Evolutionary conservation across 148 eudicot species (phyloP).

Genomic region (Persicaria tinctoria): DNA sequence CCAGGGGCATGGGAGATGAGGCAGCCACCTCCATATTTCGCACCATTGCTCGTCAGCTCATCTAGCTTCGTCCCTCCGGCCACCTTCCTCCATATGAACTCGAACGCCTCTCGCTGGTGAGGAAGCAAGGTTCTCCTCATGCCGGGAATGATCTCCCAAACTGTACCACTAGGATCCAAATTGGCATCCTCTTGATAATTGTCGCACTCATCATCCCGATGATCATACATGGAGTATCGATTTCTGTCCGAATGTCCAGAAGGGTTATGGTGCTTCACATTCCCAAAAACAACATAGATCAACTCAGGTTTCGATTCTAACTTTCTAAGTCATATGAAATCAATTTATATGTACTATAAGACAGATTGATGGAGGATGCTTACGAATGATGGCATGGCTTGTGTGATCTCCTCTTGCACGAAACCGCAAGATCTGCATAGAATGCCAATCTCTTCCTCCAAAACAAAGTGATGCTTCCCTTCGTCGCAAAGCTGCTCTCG

Average conservation of each 20-base stretch:
- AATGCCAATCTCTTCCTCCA: conserved; percentile 51
- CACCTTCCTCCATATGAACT: conserved; percentile 75
- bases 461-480: conserved; percentile 38
- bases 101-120: conserved; percentile 76
- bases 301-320: conserved; percentile 3
- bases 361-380: conserved; percentile 15
- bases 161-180: conserved; percentile 32
- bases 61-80: conserved; percentile 46
- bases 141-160: conserved; percentile 73
- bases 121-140: conserved; percentile 30
- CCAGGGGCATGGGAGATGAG: conserved; percentile 92
- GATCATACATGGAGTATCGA: background rate
- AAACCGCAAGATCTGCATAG: conserved; percentile 37
- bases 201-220: background rate
- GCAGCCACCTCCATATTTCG: conserved; percentile 53
- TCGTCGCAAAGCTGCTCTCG: conserved; percentile 26
- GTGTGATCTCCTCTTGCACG: conserved; percentile 36
- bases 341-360: no score
- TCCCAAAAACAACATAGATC: background rate
- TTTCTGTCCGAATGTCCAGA: conserved; percentile 21
- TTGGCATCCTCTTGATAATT: background rate
- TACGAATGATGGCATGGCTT: conserved; percentile 37
- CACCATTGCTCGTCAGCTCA: conserved; percentile 25
- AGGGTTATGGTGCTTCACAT: conserved; percentile 31
- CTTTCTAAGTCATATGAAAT: no score